phyloP scores from a whole-genome alignment of 2,329 filamentous ascomycete species.

The Fusarium haematococcum region DNA sequence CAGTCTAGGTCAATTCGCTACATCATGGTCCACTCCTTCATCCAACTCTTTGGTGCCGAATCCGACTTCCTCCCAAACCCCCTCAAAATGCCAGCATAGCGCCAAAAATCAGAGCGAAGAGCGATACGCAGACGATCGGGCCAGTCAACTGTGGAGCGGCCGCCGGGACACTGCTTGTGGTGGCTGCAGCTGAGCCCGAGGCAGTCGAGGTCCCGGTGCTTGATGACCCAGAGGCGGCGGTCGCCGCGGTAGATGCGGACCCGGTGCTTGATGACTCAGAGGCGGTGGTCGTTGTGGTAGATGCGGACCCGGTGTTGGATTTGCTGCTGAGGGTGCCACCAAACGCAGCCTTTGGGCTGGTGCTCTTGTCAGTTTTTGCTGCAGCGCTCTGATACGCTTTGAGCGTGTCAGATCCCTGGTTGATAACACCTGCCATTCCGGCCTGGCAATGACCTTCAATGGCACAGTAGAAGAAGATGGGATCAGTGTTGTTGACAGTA shows the following conservation, averaged over 20 bases:
- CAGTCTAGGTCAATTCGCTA: too few species aligned
- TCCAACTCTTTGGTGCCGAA: neutral
- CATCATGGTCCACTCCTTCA: neutral
- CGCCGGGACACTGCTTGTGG: neutral
- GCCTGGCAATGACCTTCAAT: slow-evolving; percentile 44
- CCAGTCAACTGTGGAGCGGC: neutral
- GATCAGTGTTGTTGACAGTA: slow-evolving; percentile 45
- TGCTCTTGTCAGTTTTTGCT: slow-evolving; percentile 9
- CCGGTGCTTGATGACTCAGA: neutral
- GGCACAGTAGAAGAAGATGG: slow-evolving; percentile 48
- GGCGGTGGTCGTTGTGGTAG: neutral
- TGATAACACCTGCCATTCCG: slow-evolving; percentile 49
- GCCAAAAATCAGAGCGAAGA: neutral
- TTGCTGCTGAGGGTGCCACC: slow-evolving; percentile 19
- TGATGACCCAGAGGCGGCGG: neutral
- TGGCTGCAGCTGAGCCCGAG: neutral
- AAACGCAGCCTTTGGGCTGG: slow-evolving; percentile 15
- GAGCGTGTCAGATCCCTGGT: slow-evolving; percentile 38
- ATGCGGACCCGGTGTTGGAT: neutral
- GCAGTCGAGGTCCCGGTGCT: neutral
- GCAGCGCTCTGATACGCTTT: slow-evolving; percentile 26
- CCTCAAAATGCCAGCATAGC: neutral
- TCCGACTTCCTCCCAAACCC: neutral
- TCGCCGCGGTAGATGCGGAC: neutral
- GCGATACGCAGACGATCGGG: neutral